A percentile compares a stretch with the other conserved stretches of the same genome.
These are phyloP conservation scores for Psilocybe cyanescens DNA, from an alignment of 768 basidiomycete genomes.

Conservation along the genomic window DNA sequence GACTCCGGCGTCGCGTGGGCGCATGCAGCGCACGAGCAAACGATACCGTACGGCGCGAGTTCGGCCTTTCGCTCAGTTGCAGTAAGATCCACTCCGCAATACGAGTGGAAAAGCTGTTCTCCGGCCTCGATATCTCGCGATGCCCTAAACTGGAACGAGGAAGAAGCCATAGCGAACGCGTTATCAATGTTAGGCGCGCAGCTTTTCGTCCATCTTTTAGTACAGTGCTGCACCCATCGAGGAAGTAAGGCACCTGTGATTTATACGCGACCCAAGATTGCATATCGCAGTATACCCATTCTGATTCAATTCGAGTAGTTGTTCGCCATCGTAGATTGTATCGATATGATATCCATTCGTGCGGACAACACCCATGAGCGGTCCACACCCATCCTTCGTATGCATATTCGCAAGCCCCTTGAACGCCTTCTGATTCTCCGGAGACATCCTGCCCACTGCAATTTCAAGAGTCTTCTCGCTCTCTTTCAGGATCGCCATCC, in stretches of 20 bases:
- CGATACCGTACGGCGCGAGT: slow-evolving; percentile 4
- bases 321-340: neutral
- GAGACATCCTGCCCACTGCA: slow-evolving; percentile 8
- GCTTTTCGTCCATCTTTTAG: slow-evolving; percentile 13
- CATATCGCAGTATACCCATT: slow-evolving; percentile 5
- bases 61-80: neutral
- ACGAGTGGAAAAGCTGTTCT: slow-evolving; percentile 30
- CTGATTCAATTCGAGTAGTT: too few relatives aligned
- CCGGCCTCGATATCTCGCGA: slow-evolving; percentile 26
- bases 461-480: neutral
- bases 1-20: neutral
- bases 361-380: slow-evolving; percentile 33
- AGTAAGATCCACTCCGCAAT: slow-evolving; percentile 20
- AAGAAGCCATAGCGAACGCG: slow-evolving; percentile 30
- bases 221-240: neutral
- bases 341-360: slow-evolving; percentile 35
- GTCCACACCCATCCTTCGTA: slow-evolving; percentile 35
- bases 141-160: slow-evolving; percentile 31
- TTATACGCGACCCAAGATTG: slow-evolving; percentile 28
- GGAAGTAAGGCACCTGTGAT: slow-evolving; percentile 34
- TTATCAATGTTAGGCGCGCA: slow-evolving; percentile 30
- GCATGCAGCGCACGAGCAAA: slow-evolving; percentile 4
- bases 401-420: slow-evolving; percentile 35
- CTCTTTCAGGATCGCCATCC: neutral
- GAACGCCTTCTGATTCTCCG: slow-evolving; percentile 29